phyloP scores from a whole-genome alignment of 345 rosid species.

The Brassica cretica region DNA sequence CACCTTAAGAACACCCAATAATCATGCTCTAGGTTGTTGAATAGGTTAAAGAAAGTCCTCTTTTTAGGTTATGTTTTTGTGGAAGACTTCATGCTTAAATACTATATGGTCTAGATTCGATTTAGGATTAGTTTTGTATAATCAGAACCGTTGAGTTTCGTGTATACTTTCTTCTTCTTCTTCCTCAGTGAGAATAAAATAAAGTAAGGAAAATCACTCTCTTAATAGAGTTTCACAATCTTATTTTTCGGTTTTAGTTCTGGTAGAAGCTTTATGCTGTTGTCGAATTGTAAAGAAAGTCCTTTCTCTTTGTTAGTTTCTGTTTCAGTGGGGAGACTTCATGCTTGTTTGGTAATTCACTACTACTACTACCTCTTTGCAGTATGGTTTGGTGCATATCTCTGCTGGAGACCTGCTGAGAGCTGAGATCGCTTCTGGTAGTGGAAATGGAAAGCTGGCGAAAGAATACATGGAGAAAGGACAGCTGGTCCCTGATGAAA shows the following conservation, averaged over 20 bases:
- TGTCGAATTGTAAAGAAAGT: background rate
- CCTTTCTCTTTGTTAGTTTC: background rate
- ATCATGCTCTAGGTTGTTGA: no score
- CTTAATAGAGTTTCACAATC: background rate
- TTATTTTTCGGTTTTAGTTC: background rate
- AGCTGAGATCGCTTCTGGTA: slow-evolving; percentile 76
- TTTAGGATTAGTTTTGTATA: background rate
- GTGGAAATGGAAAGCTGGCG: slow-evolving; percentile 79
- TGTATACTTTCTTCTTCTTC: background rate
- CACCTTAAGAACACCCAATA: no score
- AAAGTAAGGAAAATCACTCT: background rate
- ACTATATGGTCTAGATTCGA: background rate
- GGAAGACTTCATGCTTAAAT: no score
- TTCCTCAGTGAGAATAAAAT: background rate
- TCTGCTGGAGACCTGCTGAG: slow-evolving; percentile 92
- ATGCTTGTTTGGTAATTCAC: background rate
- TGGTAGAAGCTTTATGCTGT: background rate
- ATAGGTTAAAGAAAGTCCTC: no score
- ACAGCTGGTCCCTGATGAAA: slow-evolving; percentile 71
- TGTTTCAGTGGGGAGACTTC: background rate
- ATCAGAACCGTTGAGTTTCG: background rate
- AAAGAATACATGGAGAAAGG: slow-evolving; percentile 91
- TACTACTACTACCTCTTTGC: slow-evolving; percentile 33
- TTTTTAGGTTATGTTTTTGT: no score
- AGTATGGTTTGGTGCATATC: slow-evolving; percentile 91